phyloP scores from a whole-genome alignment of 257 asterid genomes.

The Paraleonurus japonicus region DNA sequence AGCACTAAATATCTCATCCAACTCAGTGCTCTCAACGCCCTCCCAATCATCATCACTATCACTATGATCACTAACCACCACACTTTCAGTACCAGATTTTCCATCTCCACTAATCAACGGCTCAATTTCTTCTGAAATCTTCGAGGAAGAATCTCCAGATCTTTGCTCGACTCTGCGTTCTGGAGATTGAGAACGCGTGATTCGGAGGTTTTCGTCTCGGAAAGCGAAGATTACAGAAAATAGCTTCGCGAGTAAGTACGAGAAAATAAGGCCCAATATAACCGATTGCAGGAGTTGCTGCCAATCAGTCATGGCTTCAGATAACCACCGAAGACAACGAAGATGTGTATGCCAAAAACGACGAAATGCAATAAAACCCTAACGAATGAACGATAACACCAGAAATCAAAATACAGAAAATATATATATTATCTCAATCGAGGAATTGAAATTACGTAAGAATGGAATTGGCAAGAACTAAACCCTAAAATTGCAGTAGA shows the following conservation, averaged over 20 bases:
- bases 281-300: constrained; percentile 62
- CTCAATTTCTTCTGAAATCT: constrained; percentile 40
- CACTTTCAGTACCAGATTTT: constrained; percentile 26
- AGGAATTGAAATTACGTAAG: constrained; percentile 1
- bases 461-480: background rate
- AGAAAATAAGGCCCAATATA: constrained; percentile 68
- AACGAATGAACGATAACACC: background rate
- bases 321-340: background rate
- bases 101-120: constrained; percentile 43
- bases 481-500: constrained; percentile 26
- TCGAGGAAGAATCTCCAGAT: constrained; percentile 27
- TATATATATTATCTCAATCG: background rate
- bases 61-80: constrained; percentile 33
- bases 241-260: constrained; percentile 87
- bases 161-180: constrained; percentile 34
- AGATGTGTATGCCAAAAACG: background rate
- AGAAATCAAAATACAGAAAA: background rate
- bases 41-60: constrained; percentile 96
- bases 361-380: constrained; percentile 18
- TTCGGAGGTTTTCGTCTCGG: constrained; percentile 83
- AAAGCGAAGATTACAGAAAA: constrained; percentile 82
- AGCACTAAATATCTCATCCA: constrained; percentile 93
- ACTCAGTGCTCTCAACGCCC: constrained; percentile 95
- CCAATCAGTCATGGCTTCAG: constrained; percentile 65
- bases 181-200: constrained; percentile 58